A percentile compares a stretch with the other conserved stretches of the same genome.
phyloP scores from a whole-genome alignment of 2,329 filamentous ascomycete species.

The Sclerotinia subarctica region DNA sequence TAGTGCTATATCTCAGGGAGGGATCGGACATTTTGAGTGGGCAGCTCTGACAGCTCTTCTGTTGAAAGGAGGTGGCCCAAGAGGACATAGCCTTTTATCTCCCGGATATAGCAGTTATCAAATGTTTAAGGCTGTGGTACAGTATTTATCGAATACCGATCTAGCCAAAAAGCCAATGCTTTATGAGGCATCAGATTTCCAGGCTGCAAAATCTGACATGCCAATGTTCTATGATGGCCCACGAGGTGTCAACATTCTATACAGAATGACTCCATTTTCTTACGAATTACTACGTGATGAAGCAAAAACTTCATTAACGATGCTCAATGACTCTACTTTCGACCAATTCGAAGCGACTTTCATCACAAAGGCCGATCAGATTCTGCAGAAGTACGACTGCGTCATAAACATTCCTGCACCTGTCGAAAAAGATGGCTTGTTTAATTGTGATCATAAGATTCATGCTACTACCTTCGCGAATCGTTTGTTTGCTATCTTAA shows the following conservation, averaged over 20 bases:
- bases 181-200: constrained; percentile 45
- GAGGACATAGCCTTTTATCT: constrained; percentile 69
- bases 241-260: constrained; percentile 76
- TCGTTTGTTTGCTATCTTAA: constrained; percentile 63
- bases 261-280: constrained; percentile 87
- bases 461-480: constrained; percentile 43
- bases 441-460: constrained; percentile 34
- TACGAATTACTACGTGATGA: constrained; percentile 71
- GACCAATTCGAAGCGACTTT: constrained; percentile 87
- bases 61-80: constrained; percentile 71
- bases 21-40: constrained; percentile 95
- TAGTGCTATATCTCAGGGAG: constrained; percentile 66
- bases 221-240: constrained; percentile 77
- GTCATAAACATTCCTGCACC: constrained; percentile 37
- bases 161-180: constrained; percentile 64
- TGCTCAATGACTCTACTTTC: constrained; percentile 68
- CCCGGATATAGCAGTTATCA: constrained; percentile 85
- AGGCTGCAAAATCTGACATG: constrained; percentile 44
- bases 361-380: constrained; percentile 59
- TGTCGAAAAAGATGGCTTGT: not conserved
- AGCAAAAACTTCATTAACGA: constrained; percentile 68
- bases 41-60: constrained; percentile 74
- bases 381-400: constrained; percentile 55
- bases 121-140: constrained; percentile 90
- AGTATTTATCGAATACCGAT: constrained; percentile 75